Conservation (phyloP, 306 rosid species). For the Clitoria ternatea region DNA sequence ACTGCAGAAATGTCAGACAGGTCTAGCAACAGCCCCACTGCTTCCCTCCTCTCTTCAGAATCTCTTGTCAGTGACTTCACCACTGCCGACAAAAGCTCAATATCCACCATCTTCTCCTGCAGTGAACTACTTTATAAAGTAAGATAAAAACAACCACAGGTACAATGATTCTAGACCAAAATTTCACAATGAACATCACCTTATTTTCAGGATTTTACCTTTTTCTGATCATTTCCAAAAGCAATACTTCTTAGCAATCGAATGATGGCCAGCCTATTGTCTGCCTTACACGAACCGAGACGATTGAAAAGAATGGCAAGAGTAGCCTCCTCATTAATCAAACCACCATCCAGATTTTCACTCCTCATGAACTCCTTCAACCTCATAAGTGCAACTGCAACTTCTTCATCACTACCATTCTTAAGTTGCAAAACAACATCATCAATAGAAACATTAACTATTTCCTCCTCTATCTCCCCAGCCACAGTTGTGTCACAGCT, state of each 20-base stretch:
- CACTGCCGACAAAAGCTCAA: conserved; percentile 51
- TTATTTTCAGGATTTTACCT: conserved; percentile 44
- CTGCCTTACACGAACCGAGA: conserved; percentile 49
- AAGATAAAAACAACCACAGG: conserved; percentile 20
- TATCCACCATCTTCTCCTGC: conserved; percentile 83
- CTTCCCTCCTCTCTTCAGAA: conserved; percentile 76
- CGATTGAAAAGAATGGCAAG: conserved; percentile 61
- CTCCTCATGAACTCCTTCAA: conserved; percentile 47
- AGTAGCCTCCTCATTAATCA: conserved; percentile 55
- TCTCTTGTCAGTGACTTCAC: conserved; percentile 77
- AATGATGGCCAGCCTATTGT: conserved; percentile 42
- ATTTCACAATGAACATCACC: background rate
- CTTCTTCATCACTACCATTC: conserved; percentile 68
- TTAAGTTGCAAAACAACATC: conserved; percentile 63
- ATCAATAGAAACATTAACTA: conserved; percentile 30
- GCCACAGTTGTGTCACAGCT: conserved; percentile 35
- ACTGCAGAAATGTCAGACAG: conserved; percentile 63
- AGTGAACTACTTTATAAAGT: conserved; percentile 28
- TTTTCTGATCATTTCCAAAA: conserved; percentile 40
- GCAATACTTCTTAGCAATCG: conserved; percentile 55
- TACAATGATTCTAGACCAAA: background rate
- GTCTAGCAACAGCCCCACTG: conserved; percentile 65
- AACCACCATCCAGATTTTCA: conserved; percentile 37
- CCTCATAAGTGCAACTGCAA: conserved; percentile 47
- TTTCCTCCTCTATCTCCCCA: conserved; percentile 57